Evolutionary conservation across 495 filamentous ascomycete genomes (phyloP).

Genomic region (Neurospora sp.): DNA sequence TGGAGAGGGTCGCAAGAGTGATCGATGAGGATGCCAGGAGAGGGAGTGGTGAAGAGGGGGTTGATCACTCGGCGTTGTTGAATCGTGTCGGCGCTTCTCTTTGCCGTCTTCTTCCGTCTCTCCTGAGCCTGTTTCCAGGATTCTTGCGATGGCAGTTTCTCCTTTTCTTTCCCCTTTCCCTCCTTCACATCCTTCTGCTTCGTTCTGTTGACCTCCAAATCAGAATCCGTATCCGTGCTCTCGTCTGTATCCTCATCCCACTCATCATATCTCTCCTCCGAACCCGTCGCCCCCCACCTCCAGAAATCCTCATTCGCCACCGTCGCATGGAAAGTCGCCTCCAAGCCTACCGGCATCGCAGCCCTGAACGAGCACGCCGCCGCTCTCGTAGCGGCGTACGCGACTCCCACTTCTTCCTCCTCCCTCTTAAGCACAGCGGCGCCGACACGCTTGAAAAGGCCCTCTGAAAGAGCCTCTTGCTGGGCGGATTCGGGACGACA

Average conservation of each 20-base stretch:
- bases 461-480: background rate
- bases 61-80: conserved; percentile 2
- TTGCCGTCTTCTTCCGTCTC: background rate
- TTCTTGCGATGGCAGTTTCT: background rate
- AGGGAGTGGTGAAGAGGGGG: conserved; percentile 8
- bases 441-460: background rate
- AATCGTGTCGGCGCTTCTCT: background rate
- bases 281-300: background rate
- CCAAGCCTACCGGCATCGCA: background rate
- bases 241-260: background rate
- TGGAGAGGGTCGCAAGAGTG: conserved; percentile 15
- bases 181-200: background rate
- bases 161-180: background rate
- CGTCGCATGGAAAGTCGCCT: background rate
- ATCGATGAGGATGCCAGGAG: conserved; percentile 5
- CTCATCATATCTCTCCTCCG: background rate
- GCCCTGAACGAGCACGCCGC: background rate
- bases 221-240: background rate
- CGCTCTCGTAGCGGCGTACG: background rate
- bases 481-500: background rate
- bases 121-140: background rate
- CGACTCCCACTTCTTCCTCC: background rate
- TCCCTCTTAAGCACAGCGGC: background rate
- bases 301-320: background rate
- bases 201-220: background rate